Conservation (phyloP, 768 basidiomycete species). For the Hypsizygus marmoreus region DNA sequence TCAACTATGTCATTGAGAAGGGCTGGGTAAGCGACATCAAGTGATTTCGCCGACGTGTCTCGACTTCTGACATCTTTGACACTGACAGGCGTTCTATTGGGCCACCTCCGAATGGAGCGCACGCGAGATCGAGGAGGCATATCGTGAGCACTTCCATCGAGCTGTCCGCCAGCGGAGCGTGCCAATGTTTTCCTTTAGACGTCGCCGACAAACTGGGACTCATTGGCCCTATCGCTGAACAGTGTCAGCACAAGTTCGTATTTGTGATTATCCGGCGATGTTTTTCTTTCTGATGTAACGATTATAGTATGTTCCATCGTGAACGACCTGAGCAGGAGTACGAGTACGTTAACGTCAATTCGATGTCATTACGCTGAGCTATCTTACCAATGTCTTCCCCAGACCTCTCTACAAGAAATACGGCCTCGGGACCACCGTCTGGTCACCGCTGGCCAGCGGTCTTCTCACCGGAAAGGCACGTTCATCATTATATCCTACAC, state of each 20-base stretch:
- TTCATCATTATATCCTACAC: neutral
- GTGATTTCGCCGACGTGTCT: neutral
- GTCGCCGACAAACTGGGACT: conserved; percentile 69
- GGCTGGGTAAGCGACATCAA: conserved; percentile 52
- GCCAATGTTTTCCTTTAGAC: conserved; percentile 35
- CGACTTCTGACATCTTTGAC: conserved; percentile 1
- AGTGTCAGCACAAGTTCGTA: conserved; percentile 68
- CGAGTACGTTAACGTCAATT: conserved; percentile 36
- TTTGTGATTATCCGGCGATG: neutral
- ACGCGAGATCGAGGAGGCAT: conserved; percentile 58
- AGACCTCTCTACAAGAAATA: conserved; percentile 71
- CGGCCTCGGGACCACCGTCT: conserved; percentile 69
- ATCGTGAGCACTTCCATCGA: conserved; percentile 33
- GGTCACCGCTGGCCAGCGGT: conserved; percentile 73
- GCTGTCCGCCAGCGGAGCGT: neutral
- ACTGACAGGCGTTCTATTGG: conserved; percentile 62
- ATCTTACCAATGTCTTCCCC: neutral
- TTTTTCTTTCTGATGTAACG: neutral
- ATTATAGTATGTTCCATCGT: conserved; percentile 69
- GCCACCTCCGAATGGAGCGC: conserved; percentile 74
- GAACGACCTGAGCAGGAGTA: conserved; percentile 85
- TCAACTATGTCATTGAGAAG: conserved; percentile 75
- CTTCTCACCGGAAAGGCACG: conserved; percentile 75
- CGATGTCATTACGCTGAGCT: neutral
- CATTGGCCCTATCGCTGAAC: conserved; percentile 73